Evolutionary conservation across 768 basidiomycete genomes (phyloP).

Genomic region (Phylloporus sp.): DNA sequence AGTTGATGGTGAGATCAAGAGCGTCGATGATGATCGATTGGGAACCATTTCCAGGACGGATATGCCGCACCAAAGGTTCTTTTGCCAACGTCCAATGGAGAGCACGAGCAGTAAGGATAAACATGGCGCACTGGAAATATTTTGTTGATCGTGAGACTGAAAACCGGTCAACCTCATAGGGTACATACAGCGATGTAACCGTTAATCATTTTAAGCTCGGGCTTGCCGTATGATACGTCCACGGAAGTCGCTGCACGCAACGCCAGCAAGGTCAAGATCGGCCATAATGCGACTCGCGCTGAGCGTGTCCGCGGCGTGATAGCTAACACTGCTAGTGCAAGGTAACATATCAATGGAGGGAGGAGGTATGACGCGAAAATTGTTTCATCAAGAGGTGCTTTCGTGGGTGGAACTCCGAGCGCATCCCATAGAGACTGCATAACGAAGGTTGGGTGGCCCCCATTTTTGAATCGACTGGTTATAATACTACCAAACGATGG

Average conservation of each 20-base stretch:
- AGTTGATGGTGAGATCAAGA: slow-evolving; percentile 46
- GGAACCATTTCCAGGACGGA: slow-evolving; percentile 4
- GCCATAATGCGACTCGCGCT: slow-evolving; percentile 45
- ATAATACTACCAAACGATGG: background rate
- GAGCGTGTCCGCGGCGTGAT: slow-evolving; percentile 42
- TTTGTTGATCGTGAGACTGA: background rate
- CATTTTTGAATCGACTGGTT: background rate
- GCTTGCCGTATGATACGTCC: slow-evolving; percentile 8
- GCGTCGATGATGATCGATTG: slow-evolving; percentile 33
- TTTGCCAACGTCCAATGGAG: slow-evolving; percentile 18
- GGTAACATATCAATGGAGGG: slow-evolving; percentile 44
- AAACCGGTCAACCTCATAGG: background rate
- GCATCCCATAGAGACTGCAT: background rate
- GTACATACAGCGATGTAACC: slow-evolving; percentile 9
- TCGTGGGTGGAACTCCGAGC: slow-evolving; percentile 8
- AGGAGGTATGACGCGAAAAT: slow-evolving; percentile 37
- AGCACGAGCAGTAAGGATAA: slow-evolving; percentile 5
- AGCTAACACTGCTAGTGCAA: slow-evolving; percentile 47
- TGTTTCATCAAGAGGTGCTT: slow-evolving; percentile 28
- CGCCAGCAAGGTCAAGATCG: slow-evolving; percentile 40
- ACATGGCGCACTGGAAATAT: slow-evolving; percentile 14
- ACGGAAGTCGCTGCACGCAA: slow-evolving; percentile 34
- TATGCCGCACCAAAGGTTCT: slow-evolving; percentile 13
- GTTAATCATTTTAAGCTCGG: slow-evolving; percentile 2
- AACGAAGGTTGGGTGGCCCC: background rate